Evolutionary conservation across 1,139 yeast species (phyloP), one percentile per base, ranked within the genome.

Genomic region (Zygotorulaspora mrakii): DNA sequence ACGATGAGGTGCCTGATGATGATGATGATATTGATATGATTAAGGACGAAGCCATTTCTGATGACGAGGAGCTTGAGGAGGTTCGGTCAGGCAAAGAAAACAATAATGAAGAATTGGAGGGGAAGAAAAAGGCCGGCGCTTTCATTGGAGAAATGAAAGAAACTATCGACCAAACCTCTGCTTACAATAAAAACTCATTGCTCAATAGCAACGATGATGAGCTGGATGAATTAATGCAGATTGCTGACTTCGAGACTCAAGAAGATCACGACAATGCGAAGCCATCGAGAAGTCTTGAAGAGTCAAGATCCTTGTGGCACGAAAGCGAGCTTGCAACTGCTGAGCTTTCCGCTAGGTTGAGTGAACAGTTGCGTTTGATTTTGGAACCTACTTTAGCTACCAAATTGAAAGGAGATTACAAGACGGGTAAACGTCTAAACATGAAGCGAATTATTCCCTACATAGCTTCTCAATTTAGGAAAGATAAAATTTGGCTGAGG

Each of bases 391-490:
- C 98, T 0, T 70, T 86, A 48, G 95, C 96, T 10, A 91, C 98
- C 2, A 91, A 91, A 62, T 71, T 94, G 44, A 79, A 78, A 49
- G 99, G 99, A 55, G 98, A 94, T 63, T 94, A 87, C 66, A 88
- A 89, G 65, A 89, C 97, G 1, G 99, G 99, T 63, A 94, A 94
- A 64, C 74, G 98, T 51, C 74, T 94, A 57, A 94, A 94, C 65
- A 89, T 94, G 97, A 91, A 89, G 71, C 74, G 97, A 52, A 94
- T 94, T 53, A 91, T 94, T 57, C 96, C 98, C 10, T 94, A 91
- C 65, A 91, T 94, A 69, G 98, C 99, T 1, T 85, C 95, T 35
- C 96, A 89, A 58, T 94, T 88, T 76, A 81, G 95, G 58, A 91
- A 91, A 64, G 99, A 94, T 65, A 94, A 94, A 70, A 94, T 94